Conservation (phyloP, 441 rosid species). For the Arabidopsis hybrid region DNA sequence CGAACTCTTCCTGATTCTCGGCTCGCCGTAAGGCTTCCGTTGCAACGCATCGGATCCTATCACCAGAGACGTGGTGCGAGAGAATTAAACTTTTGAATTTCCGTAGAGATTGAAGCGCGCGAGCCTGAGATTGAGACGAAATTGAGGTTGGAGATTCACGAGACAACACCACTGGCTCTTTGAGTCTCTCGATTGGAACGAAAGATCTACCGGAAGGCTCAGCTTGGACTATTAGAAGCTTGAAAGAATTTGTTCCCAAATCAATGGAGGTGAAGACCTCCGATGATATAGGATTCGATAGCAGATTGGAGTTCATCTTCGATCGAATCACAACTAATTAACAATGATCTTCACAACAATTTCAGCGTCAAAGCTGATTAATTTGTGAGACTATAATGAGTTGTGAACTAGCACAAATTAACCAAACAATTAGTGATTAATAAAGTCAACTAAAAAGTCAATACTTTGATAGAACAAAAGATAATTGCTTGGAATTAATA, state of each 20-base stretch:
- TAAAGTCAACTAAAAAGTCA: not conserved
- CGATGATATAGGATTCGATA: slow-evolving; percentile 11
- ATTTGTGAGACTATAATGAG: too few relatives aligned
- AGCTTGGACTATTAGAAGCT: slow-evolving; percentile 64
- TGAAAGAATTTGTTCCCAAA: slow-evolving; percentile 79
- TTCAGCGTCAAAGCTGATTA: too few relatives aligned
- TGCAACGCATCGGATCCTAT: slow-evolving; percentile 62
- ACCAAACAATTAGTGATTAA: not conserved
- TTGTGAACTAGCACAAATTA: too few relatives aligned
- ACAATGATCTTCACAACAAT: too few relatives aligned
- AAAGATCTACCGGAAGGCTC: slow-evolving; percentile 57
- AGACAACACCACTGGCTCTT: slow-evolving; percentile 56
- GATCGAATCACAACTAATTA: not conserved
- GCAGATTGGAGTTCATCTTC: slow-evolving; percentile 35
- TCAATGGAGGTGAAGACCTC: slow-evolving; percentile 66
- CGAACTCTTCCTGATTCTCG: slow-evolving; percentile 50
- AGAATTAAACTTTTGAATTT: slow-evolving; percentile 51
- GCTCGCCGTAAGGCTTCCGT: slow-evolving; percentile 67
- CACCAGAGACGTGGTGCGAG: slow-evolving; percentile 42
- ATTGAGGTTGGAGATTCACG: slow-evolving; percentile 56
- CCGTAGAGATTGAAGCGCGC: slow-evolving; percentile 53
- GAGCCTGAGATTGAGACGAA: slow-evolving; percentile 53
- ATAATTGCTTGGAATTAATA: not conserved
- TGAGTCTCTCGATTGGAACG: slow-evolving; percentile 53
- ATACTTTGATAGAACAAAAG: not conserved